Conservation (phyloP, 2,329 filamentous ascomycete species). For the Alternaria gaisen region DNA sequence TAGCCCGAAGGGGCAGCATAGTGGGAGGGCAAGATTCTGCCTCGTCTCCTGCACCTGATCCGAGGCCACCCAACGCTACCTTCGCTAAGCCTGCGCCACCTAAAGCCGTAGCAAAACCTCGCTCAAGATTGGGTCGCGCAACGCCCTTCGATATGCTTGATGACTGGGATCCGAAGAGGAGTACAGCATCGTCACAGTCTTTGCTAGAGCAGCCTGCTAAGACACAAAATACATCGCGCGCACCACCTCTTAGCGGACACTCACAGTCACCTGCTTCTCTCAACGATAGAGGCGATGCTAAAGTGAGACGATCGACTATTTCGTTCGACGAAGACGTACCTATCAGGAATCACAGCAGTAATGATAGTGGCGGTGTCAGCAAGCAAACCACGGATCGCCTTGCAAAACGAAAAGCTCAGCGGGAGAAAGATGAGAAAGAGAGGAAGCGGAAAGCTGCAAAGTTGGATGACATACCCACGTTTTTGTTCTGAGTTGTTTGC, state of each 20-base stretch:
- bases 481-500: slow-evolving; percentile 48
- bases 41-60: not conserved
- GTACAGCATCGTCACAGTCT: slow-evolving; percentile 4
- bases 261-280: not conserved
- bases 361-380: slow-evolving; percentile 3
- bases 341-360: not conserved
- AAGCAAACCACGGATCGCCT: slow-evolving; percentile 40
- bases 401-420: slow-evolving; percentile 43
- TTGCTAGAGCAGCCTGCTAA: slow-evolving; percentile 4
- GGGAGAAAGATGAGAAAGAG: slow-evolving; percentile 36
- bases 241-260: not conserved
- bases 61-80: slow-evolving; percentile 2
- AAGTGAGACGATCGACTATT: slow-evolving; percentile 11
- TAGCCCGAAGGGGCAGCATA: slow-evolving; percentile 3
- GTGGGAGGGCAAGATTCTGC: slow-evolving; percentile 1
- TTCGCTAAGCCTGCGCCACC: slow-evolving; percentile 36
- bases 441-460: slow-evolving; percentile 34
- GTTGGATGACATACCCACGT: slow-evolving; percentile 56
- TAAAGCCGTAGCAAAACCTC: slow-evolving; percentile 15
- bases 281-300: not conserved
- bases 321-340: slow-evolving; percentile 18
- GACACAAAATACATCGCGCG: not conserved
- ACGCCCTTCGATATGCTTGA: slow-evolving; percentile 42
- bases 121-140: slow-evolving; percentile 26
- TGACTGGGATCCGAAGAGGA: slow-evolving; percentile 23